Conservation (phyloP, 441 rosid genomes). For the Adansonia grandidieri region DNA sequence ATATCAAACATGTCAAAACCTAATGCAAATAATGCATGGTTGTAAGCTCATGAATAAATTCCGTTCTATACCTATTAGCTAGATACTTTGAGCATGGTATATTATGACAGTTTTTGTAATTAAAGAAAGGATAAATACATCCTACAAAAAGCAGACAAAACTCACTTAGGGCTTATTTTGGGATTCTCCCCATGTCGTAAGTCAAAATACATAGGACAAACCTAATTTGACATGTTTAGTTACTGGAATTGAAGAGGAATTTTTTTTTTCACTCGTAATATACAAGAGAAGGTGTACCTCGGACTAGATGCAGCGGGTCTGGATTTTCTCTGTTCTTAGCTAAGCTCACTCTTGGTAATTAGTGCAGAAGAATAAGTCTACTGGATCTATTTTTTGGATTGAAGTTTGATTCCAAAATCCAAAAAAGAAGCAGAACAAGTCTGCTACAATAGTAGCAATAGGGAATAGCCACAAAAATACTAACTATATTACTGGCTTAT, state of each 20-base stretch:
- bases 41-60: background rate
- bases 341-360: background rate
- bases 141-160: background rate
- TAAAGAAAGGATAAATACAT: background rate
- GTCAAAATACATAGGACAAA: background rate
- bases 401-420: slow-evolving; percentile 6
- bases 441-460: background rate
- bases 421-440: background rate
- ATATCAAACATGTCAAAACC: background rate
- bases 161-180: background rate
- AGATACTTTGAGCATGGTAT: background rate
- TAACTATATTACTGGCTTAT: background rate
- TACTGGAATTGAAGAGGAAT: background rate
- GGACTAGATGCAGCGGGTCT: background rate
- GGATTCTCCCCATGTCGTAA: background rate
- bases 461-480: background rate
- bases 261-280: background rate
- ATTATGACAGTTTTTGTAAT: background rate
- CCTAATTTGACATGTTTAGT: background rate
- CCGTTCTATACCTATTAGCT: background rate
- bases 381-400: background rate
- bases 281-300: background rate
- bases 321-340: background rate
- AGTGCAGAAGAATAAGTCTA: background rate
- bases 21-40: background rate